Base-by-base conservation (phyloP, 768 basidiomycete genomes). In the Leccinum subgranulosum region DNA sequence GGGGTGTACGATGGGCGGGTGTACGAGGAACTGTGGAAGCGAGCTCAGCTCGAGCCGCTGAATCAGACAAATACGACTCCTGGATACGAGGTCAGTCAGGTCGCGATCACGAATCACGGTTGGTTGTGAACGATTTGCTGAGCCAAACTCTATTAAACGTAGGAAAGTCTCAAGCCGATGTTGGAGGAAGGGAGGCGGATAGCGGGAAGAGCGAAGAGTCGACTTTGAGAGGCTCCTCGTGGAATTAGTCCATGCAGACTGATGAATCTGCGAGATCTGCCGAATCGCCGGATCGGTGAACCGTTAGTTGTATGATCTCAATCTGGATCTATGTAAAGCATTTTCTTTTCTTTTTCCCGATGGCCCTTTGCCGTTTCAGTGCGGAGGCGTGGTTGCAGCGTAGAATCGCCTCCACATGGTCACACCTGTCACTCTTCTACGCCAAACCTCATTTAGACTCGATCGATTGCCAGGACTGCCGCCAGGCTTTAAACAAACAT, bases 1-100 rank as follows among this genome's bases (percentile, higher is more conserved):
- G 88, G 88, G 1, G 81, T 83, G 2, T 77, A 77, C 52, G 77
- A 84, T 61, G 89, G 88, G 2, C 79, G 75, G 12, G 87, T 84
- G 14, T 91, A 90, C 54, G 82, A 90, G 53, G 77, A 79, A n/a
- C 68, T 90, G 11, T 86, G 85, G 82, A 73, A 79, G 29, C 72
- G 80, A 10, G 85, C 77, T 6, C 80, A 85, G 62, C 65, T 66
- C 3, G 85, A 88, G 55, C 87, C 87, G 0, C 66, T 88, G 49
- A 89, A 88, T 64, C 67, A 72, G 57, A 72, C 68, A 0, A 79
- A 81, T 33, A 75, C 82, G 7, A 72, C 82, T 3, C 75, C 73
- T n/a, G 85, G 79, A 23, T 87, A 89, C 64, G 73, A 80, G 73
- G 84, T 84, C 46, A 52, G 60, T 54, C 19, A 17, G 4, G 41